Base-by-base conservation (phyloP, 768 basidiomycete species). In the Lactarius hatsudake region DNA sequence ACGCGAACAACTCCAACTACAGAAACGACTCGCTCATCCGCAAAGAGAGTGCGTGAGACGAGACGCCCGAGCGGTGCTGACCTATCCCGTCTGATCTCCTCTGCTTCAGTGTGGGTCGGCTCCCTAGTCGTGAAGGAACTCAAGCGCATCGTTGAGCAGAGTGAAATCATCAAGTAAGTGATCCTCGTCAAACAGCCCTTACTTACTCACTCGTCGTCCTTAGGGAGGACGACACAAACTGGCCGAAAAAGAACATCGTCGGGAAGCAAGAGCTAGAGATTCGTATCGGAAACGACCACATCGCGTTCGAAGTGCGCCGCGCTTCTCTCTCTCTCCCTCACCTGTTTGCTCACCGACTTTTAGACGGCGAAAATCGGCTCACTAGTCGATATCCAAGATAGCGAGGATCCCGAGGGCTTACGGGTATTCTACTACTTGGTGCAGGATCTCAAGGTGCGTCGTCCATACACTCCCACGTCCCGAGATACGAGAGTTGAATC, bases 1-100 rank as follows among this genome's bases (percentile, higher is more conserved):
- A 98, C 77, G 97, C 97, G 69, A 96, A 98, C 82, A 98, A 98
- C 82, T 98, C 96, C 12, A 99, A 99, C 79, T 99, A 99, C 80
- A 82, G 97, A 38, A 98, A 98, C 73, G 97, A 99, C 80, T 91
- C 90, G 77, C 81, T 99, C 59, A 98, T 99, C 76, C 87, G 96
- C 69, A 98, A 98, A 92, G 97, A 99, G 79, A 97, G 96, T 97
- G 72, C 73, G 94, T 84, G 10, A 54, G 5, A 28, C 15, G 10
- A 54, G 5, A 28, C 15, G 2, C 2, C 30, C 12, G 15, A 15
- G 5, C n/a, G 7, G 2, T 5, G 62, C 7, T n/a, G 23, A 28
- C n/a, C 30, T 9, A 36, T 10, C 36, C 40, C 30, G 9, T 54
- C 48, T 20, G 10, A 67, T 8, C 3, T 10, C 59, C 17, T 55